phyloP scores from a whole-genome alignment of 768 basidiomycete species.

The Psilocybe sp. region DNA sequence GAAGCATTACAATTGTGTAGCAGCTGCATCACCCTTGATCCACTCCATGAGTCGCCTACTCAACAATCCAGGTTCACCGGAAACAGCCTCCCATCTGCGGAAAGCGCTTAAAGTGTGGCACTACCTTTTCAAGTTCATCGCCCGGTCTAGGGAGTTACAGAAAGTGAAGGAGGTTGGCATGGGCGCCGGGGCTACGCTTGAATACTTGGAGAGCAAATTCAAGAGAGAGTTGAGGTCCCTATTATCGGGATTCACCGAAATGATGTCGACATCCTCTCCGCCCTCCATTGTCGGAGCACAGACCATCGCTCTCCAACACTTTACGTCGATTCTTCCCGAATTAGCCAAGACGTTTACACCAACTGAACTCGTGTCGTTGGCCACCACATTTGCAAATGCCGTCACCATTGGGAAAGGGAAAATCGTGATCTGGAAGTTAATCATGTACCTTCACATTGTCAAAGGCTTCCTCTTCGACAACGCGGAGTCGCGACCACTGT shows the following conservation, averaged over 20 bases:
- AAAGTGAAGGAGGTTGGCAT: constrained; percentile 77
- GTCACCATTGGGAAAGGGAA: constrained; percentile 77
- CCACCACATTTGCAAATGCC: constrained; percentile 85
- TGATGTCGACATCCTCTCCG: constrained; percentile 82
- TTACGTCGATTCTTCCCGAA: constrained; percentile 88
- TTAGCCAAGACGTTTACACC: constrained; percentile 76
- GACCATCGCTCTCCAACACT: constrained; percentile 90
- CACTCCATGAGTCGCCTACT: constrained; percentile 85
- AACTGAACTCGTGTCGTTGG: constrained; percentile 83
- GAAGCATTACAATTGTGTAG: constrained; percentile 77
- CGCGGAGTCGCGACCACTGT: constrained; percentile 67
- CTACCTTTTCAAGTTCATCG: constrained; percentile 93
- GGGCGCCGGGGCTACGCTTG: constrained; percentile 77
- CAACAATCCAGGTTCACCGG: constrained; percentile 63
- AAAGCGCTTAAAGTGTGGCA: constrained; percentile 96
- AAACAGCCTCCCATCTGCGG: constrained; percentile 75
- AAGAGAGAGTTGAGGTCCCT: constrained; percentile 79
- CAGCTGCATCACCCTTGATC: constrained; percentile 82
- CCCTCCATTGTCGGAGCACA: constrained; percentile 94
- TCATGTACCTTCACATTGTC: constrained; percentile 91
- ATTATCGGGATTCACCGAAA: constrained; percentile 75
- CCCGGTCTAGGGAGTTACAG: constrained; percentile 85
- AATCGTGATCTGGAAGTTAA: constrained; percentile 89
- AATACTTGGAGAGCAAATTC: constrained; percentile 83
- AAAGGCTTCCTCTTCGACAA: constrained; percentile 87